Percentiles rank a stretch among this genome's conserved stretches.
phyloP scores from a whole-genome alignment of 169 alveolate species.

The Eimeria mitis region DNA sequence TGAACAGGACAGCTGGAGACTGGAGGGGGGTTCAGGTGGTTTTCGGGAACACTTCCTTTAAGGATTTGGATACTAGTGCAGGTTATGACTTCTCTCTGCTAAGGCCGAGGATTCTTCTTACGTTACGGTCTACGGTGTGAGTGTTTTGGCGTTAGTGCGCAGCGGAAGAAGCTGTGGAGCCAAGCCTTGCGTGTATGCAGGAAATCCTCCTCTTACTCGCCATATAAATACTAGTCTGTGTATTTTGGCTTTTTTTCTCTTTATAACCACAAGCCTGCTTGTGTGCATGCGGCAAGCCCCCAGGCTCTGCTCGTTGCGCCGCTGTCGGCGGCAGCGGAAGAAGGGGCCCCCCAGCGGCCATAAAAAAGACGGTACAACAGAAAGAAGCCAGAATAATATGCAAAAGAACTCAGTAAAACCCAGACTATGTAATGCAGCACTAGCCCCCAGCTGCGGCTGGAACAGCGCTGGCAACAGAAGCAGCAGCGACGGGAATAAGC shows the following conservation, averaged over 20 bases:
- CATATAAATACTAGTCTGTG: not conserved
- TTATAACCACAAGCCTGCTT: not conserved
- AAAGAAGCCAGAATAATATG: not conserved
- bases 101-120: not conserved
- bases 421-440: not conserved
- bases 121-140: not conserved
- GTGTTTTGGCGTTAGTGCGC: not conserved
- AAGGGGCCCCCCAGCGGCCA: slow-evolving; percentile 20
- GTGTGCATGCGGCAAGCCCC: slow-evolving; percentile 55
- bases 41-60: not conserved
- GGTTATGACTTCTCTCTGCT: not conserved
- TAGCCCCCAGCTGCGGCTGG: not conserved
- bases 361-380: not conserved
- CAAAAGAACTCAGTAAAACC: not conserved
- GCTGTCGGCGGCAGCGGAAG: slow-evolving; percentile 60
- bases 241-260: not conserved
- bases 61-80: not conserved
- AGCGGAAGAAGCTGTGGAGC: not conserved
- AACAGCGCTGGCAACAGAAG: slow-evolving; percentile 8
- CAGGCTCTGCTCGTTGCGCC: slow-evolving; percentile 29
- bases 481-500: slow-evolving; percentile 45
- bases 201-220: not conserved
- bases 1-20: not conserved
- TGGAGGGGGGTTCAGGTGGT: not conserved
- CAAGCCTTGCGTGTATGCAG: not conserved